Percentiles rank a stretch among this genome's conserved stretches.
phyloP scores from a whole-genome alignment of 108 stramenopile species.

The Schizochytrium sp. region DNA sequence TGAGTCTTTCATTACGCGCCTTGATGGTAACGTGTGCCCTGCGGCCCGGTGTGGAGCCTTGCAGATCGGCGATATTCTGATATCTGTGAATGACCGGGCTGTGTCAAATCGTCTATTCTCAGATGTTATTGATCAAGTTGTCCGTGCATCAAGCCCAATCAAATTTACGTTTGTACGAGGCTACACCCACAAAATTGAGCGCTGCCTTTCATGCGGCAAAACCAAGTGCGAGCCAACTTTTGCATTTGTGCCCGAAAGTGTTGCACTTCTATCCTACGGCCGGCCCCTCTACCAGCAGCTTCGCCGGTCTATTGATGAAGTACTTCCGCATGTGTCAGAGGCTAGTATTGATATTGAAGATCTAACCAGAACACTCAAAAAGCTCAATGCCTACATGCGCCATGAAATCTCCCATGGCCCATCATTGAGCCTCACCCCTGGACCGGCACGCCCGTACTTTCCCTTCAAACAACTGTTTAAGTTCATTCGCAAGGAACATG shows the following conservation, averaged over 20 bases:
- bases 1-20: not conserved
- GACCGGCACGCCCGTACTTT: conserved; percentile 29
- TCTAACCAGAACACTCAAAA: not conserved
- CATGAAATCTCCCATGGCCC: not conserved
- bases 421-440: not conserved
- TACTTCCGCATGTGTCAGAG: not conserved
- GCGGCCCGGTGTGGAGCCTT: not conserved
- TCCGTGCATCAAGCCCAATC: conserved; percentile 4
- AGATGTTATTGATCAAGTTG: conserved; percentile 14
- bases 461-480: conserved; percentile 12
- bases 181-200: not conserved
- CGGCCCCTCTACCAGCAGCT: conserved; percentile 19
- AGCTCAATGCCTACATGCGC: conserved; percentile 6
- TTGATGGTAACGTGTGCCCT: conserved; percentile 27
- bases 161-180: conserved; percentile 54
- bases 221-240: conserved; percentile 35
- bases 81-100: not conserved
- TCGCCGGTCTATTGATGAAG: not conserved
- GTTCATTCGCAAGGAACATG: conserved; percentile 53
- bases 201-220: not conserved
- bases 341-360: not conserved
- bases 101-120: not conserved
- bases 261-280: conserved; percentile 12
- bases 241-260: not conserved
- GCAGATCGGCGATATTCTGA: not conserved